Evolutionary conservation across 2,329 filamentous ascomycete species (phyloP), one percentile per base, ranked within the genome.

Genomic region (Ilyonectria destructans): DNA sequence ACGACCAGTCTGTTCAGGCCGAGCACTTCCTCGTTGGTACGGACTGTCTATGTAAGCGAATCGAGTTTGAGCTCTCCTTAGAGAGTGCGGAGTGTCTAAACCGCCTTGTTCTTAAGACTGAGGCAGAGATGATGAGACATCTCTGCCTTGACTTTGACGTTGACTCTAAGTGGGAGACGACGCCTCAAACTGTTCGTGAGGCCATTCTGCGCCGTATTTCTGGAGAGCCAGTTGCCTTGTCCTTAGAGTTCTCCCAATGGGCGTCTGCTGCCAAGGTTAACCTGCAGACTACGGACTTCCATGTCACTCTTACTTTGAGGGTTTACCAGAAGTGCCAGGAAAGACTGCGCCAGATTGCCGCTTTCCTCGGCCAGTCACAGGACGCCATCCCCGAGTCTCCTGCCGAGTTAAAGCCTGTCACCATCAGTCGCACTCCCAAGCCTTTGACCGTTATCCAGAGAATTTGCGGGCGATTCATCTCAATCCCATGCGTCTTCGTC

Each of bases 121-220:
- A 68, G 52, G 61, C 61, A 58, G 49, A 62, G 23, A 17, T 68
- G 31, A 68, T 68, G 66, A 65, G 52, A 33, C 57, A 68, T 43
- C 58, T 68, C 35, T 68, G 66, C 37, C 23, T 68, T 19, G 58
- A 54, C 13, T 45, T 68, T n/a, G 66, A 68, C 9, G 62, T 68
- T 23, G 59, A 68, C 40, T 65, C 62, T 2, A 23, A 66, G 31
- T 68, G 66, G 66, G 66, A 66, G 37, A 58, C 23, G 35, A 68
- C 62, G 6, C 62, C 58, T 3, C 57, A 68, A 35, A 54, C 40
- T 29, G 62, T 66, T 3, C 66, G 66, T 23, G 58, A 68, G 40
- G 66, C 56, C 3, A 59, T 68, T 15, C n/a, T 68, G 13, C 21
- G 43, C 5, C 66, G 66, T 40, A 68, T 68, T 19, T 43, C 51